Evolutionary conservation across 371 early-diverging fungal genomes (phyloP).

Genomic region (Mucor piriformis): DNA sequence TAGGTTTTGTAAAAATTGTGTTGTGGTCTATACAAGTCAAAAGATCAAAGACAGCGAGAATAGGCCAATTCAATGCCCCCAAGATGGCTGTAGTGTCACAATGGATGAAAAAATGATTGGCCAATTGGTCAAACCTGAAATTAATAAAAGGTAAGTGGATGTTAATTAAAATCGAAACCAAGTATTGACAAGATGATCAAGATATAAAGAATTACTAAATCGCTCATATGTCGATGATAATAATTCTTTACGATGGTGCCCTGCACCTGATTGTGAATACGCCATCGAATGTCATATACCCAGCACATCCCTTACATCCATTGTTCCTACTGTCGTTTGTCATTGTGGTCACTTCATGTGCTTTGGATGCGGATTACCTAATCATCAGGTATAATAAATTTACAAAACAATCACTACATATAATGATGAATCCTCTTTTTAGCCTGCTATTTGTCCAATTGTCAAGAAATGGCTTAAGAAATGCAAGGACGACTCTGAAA

Average conservation of each 20-base stretch:
- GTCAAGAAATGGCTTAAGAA: constrained; percentile 91
- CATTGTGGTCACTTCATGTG: constrained; percentile 81
- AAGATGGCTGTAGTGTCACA: constrained; percentile 71
- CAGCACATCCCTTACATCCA: constrained; percentile 59
- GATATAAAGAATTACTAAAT: constrained; percentile 75
- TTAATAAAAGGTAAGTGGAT: constrained; percentile 53
- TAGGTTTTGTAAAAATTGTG: constrained; percentile 84
- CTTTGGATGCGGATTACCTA: constrained; percentile 84
- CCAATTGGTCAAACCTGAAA: constrained; percentile 54
- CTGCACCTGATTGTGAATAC: constrained; percentile 92
- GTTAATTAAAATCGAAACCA: background rate
- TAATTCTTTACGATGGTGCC: constrained; percentile 86
- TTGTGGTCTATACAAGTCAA: constrained; percentile 74
- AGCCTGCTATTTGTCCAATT: constrained; percentile 82
- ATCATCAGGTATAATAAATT: constrained; percentile 68
- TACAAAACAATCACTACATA: background rate
- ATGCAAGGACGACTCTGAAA: constrained; percentile 96
- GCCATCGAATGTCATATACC: constrained; percentile 88
- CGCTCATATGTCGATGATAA: constrained; percentile 89
- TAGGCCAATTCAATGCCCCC: constrained; percentile 82
- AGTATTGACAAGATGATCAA: constrained; percentile 18
- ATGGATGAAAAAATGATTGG: constrained; percentile 82
- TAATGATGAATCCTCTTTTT: background rate
- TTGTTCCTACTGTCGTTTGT: constrained; percentile 89
- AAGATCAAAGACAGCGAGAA: constrained; percentile 90